Evolutionary conservation across 768 basidiomycete species (phyloP), one percentile per base, ranked within the genome.

Genomic region (Coprinellus micaceus): DNA sequence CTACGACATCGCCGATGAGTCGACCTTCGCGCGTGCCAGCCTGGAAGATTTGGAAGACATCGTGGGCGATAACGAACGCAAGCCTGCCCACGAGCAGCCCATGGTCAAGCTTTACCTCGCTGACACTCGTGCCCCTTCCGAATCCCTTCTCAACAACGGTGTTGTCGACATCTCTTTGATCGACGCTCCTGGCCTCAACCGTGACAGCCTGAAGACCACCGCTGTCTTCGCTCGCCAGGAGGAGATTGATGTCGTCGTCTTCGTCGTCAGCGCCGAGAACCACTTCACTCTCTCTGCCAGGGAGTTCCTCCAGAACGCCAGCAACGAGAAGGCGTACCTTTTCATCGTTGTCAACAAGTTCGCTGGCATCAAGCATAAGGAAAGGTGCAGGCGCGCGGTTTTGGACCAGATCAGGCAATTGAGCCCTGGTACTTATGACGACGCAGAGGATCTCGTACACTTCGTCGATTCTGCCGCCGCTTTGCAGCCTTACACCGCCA

Each of bases 331-430:
- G 77, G 94, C 96, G 0, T 96, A 95, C 68, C 76, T 99, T 48
- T 99, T 99, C 77, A 89, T 98, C 67, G 97, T 98, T 53, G 96
- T 98, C 69, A 99, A 99, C 82, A 94, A 95, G 70, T 99, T 87
- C 69, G 94, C 93, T 64, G 89, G 92, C 68, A 96, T 98, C 74
- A 84, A 86, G 69, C 91, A 98, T 78, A 97, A 98, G 76, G 91
- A 89, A 48, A 88, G 92, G 70, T 98, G 97, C 72, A 83, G 84
- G 64, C 81, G 91, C 40, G 71, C 86, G 29, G 89, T 99, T 44
- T 81, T 97, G 25, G 94, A 98, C 57, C 96, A 98, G 71, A 93
- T 99, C 79, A 89, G 85, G 67, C 82, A 89, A 62, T 82, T 98
- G 62, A 93, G 89, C 65, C 96, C 97, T n/a, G 74, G 83, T 51